A percentile compares a stretch with the other conserved stretches of the same genome.
These are phyloP conservation scores for Plasmodium berghei DNA, from an alignment of 169 alveolate genomes.

Conservation along the genomic window DNA sequence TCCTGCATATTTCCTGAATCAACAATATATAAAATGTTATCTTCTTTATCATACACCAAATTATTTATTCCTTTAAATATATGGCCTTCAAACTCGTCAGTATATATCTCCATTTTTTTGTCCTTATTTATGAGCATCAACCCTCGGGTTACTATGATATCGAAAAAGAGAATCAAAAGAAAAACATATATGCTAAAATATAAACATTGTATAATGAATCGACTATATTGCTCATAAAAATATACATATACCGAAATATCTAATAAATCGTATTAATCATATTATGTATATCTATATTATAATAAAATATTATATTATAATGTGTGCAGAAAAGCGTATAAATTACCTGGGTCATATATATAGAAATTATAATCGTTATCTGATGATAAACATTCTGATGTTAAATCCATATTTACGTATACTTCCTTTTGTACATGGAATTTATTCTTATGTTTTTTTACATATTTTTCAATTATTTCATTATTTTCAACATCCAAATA, in stretches of 20 bases:
- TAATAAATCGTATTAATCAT: not conserved
- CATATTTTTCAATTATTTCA: slow-evolving; percentile 3
- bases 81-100: slow-evolving; percentile 61
- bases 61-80: slow-evolving; percentile 31
- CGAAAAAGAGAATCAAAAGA: not conserved
- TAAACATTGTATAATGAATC: too few relatives aligned
- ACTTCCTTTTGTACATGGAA: slow-evolving; percentile 28
- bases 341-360: slow-evolving; percentile 70
- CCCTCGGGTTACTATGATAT: slow-evolving; percentile 24
- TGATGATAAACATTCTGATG: slow-evolving; percentile 60
- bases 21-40: slow-evolving; percentile 40
- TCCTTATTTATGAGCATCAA: slow-evolving; percentile 59
- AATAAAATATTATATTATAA: not conserved
- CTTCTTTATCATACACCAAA: slow-evolving; percentile 29
- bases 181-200: slow-evolving; percentile 7
- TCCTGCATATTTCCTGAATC: slow-evolving; percentile 73
- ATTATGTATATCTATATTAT: not conserved
- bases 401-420: slow-evolving; percentile 38
- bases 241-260: too few relatives aligned
- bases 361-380: slow-evolving; percentile 70
- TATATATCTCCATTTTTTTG: slow-evolving; percentile 43
- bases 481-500: not conserved
- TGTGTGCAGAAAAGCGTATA: not conserved
- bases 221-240: too few relatives aligned
- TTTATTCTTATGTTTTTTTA: slow-evolving; percentile 26